A percentile compares a stretch with the other conserved stretches of the same genome.
phyloP scores from a whole-genome alignment of 2,329 filamentous ascomycete genomes.

The Colletotrichum gloeosporioides region DNA sequence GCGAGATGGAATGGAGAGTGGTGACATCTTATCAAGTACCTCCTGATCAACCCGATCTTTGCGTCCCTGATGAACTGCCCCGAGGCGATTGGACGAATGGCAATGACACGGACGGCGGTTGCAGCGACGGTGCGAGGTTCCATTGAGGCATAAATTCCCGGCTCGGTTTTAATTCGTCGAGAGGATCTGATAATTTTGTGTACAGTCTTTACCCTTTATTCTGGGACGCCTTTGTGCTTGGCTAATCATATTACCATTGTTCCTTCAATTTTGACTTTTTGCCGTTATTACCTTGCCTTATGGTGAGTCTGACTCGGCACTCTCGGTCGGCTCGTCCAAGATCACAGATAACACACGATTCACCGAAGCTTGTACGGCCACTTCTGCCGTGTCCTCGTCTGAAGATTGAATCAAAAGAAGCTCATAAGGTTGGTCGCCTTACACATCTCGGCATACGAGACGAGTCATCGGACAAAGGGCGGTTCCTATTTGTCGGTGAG shows the following conservation, averaged over 20 bases:
- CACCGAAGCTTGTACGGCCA: neutral
- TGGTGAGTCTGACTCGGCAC: neutral
- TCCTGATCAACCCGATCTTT: neutral
- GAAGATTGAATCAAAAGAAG: neutral
- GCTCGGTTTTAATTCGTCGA: neutral
- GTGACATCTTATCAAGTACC: slow-evolving; percentile 22
- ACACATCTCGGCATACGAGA: neutral
- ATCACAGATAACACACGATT: neutral
- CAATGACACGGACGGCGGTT: slow-evolving; percentile 1
- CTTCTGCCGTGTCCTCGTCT: neutral
- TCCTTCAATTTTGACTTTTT: neutral
- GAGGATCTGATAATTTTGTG: neutral
- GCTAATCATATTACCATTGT: neutral
- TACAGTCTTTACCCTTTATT: neutral
- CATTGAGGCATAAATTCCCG: slow-evolving; percentile 10
- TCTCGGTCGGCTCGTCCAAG: neutral
- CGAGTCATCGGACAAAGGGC: slow-evolving; percentile 11
- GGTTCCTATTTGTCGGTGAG: neutral
- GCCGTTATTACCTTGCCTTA: rapidly evolving
- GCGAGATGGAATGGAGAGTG: neutral
- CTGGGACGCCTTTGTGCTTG: neutral
- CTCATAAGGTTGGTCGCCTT: neutral
- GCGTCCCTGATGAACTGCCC: neutral
- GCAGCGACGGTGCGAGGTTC: neutral
- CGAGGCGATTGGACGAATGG: slow-evolving; percentile 7